phyloP scores from a whole-genome alignment of 306 rosid genomes.

The Prunus kanzakura region DNA sequence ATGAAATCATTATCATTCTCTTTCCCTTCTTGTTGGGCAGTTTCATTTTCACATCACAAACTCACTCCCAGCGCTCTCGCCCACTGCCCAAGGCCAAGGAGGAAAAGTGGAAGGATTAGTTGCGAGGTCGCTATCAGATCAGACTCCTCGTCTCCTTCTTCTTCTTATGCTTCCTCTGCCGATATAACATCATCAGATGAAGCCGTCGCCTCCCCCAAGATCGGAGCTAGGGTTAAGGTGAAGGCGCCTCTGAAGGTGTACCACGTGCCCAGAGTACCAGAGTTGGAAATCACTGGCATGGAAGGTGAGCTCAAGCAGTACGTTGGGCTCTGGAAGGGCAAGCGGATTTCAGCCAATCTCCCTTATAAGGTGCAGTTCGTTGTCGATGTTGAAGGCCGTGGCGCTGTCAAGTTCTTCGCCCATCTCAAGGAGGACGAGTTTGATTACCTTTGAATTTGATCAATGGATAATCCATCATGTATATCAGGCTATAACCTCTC shows the following conservation, averaged over 20 bases:
- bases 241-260: constrained; percentile 75
- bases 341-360: constrained; percentile 78
- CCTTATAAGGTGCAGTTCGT: constrained; percentile 78
- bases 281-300: constrained; percentile 61
- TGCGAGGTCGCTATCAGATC: constrained; percentile 52
- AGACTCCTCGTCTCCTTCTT: constrained; percentile 31
- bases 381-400: constrained; percentile 66
- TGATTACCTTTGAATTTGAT: constrained; percentile 41
- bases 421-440: constrained; percentile 95
- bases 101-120: constrained; percentile 19
- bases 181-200: constrained; percentile 29
- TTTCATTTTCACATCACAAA: constrained; percentile 1
- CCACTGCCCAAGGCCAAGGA: constrained; percentile 4
- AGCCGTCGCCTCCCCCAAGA: constrained; percentile 29
- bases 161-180: constrained; percentile 13
- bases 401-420: constrained; percentile 72
- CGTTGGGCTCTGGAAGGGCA: constrained; percentile 81
- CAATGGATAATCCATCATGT: neutral
- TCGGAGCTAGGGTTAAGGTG: constrained; percentile 80
- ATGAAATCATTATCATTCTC: constrained; percentile 1
- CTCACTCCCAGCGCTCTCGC: neutral
- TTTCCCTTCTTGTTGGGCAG: constrained; percentile 10
- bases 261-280: constrained; percentile 74
- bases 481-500: constrained; percentile 5
- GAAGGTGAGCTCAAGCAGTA: constrained; percentile 88